Conservation (phyloP, 2,329 filamentous ascomycete species). For the Botrytis galanthina region DNA sequence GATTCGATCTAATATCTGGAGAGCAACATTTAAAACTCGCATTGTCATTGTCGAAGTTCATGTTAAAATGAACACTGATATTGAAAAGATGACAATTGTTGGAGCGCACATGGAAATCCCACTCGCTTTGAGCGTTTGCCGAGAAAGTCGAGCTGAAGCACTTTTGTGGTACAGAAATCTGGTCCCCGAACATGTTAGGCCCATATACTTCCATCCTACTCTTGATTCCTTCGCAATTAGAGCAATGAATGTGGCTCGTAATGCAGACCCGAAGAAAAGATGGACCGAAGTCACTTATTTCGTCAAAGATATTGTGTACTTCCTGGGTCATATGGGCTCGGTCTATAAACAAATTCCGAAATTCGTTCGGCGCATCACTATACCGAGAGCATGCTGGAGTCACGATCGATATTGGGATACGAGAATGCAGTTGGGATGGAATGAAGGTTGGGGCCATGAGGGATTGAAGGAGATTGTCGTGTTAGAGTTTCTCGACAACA, state of each 20-base stretch:
- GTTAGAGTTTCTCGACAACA: neutral
- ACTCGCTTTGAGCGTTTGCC: neutral
- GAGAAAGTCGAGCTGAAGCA: neutral
- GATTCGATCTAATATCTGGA: neutral
- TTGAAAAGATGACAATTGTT: neutral
- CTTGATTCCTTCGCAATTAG: neutral
- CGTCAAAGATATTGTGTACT: neutral
- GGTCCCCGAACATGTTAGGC: neutral
- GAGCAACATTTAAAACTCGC: neutral
- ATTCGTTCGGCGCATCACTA: neutral
- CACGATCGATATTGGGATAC: neutral
- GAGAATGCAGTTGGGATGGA: neutral
- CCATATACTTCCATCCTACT: neutral
- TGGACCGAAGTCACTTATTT: rapidly evolving
- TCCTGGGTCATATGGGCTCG: neutral
- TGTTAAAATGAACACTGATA: neutral
- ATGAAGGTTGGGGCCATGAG: neutral
- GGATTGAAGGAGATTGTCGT: neutral
- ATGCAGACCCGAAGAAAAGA: neutral
- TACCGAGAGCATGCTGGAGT: neutral
- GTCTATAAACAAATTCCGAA: neutral
- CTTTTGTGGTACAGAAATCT: neutral
- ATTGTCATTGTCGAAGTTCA: neutral
- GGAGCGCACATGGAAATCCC: neutral
- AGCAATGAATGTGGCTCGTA: neutral